These are phyloP conservation scores for Polyporus tsugae DNA, from an alignment of 1,284 basidiomycete genomes.

Conservation along the genomic window DNA sequence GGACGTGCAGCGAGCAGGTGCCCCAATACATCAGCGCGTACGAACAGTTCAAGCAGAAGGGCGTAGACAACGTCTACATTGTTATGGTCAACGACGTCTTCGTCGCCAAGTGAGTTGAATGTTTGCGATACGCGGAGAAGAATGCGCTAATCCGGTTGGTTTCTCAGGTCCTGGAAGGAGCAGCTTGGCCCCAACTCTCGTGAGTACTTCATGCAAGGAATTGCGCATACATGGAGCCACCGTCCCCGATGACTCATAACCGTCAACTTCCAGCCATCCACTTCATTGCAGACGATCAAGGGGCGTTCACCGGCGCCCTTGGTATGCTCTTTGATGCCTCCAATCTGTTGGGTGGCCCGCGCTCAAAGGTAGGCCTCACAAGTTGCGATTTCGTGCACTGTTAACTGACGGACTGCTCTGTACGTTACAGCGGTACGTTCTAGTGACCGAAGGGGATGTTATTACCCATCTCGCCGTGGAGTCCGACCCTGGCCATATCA, in stretches of 20 bases:
- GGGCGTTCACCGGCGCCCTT: slow-evolving; percentile 60
- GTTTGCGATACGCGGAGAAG: background rate
- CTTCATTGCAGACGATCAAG: slow-evolving; percentile 77
- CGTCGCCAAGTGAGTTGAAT: slow-evolving; percentile 58
- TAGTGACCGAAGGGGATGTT: slow-evolving; percentile 63
- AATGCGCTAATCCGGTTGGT: background rate
- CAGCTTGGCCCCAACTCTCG: slow-evolving; percentile 62
- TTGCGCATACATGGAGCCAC: slow-evolving; percentile 7
- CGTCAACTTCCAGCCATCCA: slow-evolving; percentile 50
- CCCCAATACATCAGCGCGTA: slow-evolving; percentile 71
- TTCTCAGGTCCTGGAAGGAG: slow-evolving; percentile 73
- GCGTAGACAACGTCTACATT: slow-evolving; percentile 74
- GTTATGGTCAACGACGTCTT: slow-evolving; percentile 79
- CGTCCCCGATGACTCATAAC: background rate
- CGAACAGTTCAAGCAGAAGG: slow-evolving; percentile 71
- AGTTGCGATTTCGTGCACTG: background rate
- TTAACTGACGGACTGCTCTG: background rate
- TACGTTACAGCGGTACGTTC: slow-evolving; percentile 58
- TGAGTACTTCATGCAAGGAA: slow-evolving; percentile 41
- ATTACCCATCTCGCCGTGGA: slow-evolving; percentile 68
- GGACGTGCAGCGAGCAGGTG: slow-evolving; percentile 59
- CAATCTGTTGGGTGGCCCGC: slow-evolving; percentile 65
- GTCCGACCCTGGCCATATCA: slow-evolving; percentile 60
- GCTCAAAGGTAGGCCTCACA: slow-evolving; percentile 64
- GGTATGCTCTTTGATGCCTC: slow-evolving; percentile 75